These are phyloP conservation scores for Glomus cerebriforme DNA, from an alignment of 192 early-diverging fungal genomes.

Conservation along the genomic window DNA sequence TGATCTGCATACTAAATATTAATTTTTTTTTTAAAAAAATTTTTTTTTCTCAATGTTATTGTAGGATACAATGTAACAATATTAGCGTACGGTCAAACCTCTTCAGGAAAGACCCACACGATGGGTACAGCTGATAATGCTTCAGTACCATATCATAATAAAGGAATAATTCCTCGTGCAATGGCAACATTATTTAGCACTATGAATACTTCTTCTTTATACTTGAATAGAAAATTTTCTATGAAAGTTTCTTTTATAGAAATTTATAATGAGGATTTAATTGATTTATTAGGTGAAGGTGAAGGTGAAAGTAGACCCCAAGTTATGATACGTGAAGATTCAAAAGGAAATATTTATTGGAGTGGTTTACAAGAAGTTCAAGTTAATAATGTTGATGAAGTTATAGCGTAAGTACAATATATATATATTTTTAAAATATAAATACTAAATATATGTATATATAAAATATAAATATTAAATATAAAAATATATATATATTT, in stretches of 20 bases:
- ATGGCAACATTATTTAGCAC: slow-evolving; percentile 62
- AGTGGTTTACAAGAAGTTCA: slow-evolving; percentile 79
- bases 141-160: slow-evolving; percentile 38
- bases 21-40: neutral
- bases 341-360: slow-evolving; percentile 85
- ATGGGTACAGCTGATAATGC: slow-evolving; percentile 77
- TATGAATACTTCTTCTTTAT: slow-evolving; percentile 31
- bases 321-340: slow-evolving; percentile 81
- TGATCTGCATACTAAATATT: neutral
- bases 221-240: slow-evolving; percentile 37
- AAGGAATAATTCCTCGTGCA: slow-evolving; percentile 75
- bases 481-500: neutral
- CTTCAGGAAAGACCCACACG: slow-evolving; percentile 93
- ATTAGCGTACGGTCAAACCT: slow-evolving; percentile 92
- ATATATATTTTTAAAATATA: slow-evolving; percentile 14
- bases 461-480: neutral
- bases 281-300: slow-evolving; percentile 80
- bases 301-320: slow-evolving; percentile 57
- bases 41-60: neutral
- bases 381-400: slow-evolving; percentile 69
- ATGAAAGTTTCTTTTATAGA: slow-evolving; percentile 90
- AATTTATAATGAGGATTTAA: slow-evolving; percentile 95
- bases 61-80: slow-evolving; percentile 93
- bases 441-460: neutral
- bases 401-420: slow-evolving; percentile 58